These are phyloP conservation scores for Mentha longifolia DNA, from an alignment of 257 asterid genomes.

Conservation along the genomic window DNA sequence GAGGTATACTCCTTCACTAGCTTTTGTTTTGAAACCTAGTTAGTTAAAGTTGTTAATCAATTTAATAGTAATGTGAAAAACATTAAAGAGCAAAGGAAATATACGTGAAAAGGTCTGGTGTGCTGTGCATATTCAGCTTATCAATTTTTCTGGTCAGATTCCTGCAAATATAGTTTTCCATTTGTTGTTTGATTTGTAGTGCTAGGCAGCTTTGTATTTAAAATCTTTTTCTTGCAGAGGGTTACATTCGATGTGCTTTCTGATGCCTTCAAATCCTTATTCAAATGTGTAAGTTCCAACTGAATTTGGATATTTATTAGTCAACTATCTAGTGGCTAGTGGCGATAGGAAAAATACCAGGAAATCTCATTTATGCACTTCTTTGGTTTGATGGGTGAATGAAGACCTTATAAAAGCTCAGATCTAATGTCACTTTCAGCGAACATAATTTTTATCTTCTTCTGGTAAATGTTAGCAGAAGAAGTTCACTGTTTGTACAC, in stretches of 20 bases:
- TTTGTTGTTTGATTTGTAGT: slow-evolving; percentile 20
- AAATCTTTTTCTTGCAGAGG: slow-evolving; percentile 37
- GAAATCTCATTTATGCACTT: slow-evolving; percentile 1
- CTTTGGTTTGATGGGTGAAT: background rate
- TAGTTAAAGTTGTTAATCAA: background rate
- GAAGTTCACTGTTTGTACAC: background rate
- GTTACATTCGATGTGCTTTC: slow-evolving; percentile 33
- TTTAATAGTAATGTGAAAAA: background rate
- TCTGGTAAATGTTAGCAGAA: background rate
- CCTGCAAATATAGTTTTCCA: background rate
- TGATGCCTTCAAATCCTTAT: slow-evolving; percentile 32
- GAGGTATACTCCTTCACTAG: background rate
- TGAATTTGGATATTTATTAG: slow-evolving; percentile 22
- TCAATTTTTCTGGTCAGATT: background rate
- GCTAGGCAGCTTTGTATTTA: slow-evolving; percentile 34
- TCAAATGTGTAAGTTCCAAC: slow-evolving; percentile 18
- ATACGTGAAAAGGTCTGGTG: background rate
- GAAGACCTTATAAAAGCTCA: slow-evolving; percentile 1
- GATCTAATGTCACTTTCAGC: background rate
- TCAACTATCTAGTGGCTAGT: slow-evolving; percentile 21
- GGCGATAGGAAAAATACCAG: background rate
- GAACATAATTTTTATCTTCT: background rate
- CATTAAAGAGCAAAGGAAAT: background rate
- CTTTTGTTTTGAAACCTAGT: background rate
- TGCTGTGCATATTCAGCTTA: background rate